Base-by-base conservation (phyloP, 2,329 filamentous ascomycete species). In the Sclerotinia borealis region DNA sequence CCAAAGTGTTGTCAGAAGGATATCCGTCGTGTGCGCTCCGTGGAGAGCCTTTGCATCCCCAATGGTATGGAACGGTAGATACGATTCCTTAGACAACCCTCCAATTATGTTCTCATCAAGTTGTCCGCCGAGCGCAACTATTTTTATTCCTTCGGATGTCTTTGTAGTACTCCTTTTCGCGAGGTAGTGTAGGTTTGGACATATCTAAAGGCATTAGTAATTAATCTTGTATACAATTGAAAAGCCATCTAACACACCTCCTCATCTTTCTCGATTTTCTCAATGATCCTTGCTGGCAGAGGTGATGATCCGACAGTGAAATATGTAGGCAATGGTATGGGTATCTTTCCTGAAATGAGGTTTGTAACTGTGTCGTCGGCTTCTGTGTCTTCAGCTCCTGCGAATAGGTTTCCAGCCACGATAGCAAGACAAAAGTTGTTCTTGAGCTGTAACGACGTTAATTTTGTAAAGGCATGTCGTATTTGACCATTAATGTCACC, bases 361-460 rank as follows among this genome's bases (percentile, higher is more conserved):
- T 84, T 81, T 13, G 80, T 77, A 6, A 95, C 77, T 11, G 77
- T 74, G 15, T 84, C 80, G 47, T 86, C 80, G 59, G 89, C 83
- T 51, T 86, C 81, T 22, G 82, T 79, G 15, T 84, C 80, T 49
- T 86, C 80, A 61, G 89, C 82, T 51, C 86, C 81, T n/a, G 82
- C 79, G 72, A 98, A 98, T 8, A 98, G 81, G 72, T 97, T 89
- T 61, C 95, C 95, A 11, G 86, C 85, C 37, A 96, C 79, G 62
- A 99, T 86, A 19, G 91, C 92, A 71, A 97, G 89, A 17, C 90
- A 83, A 75, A 99, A 98, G 72, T 82, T 83, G 74, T 97, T 95
- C 77, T 97, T 98, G 41, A 86, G 79, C 70, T 98, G 93, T 2
- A 98, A 80, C 11, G 85, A 84, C 10, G 87, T 81, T 25, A 98